phyloP scores from a whole-genome alignment of 495 filamentous ascomycete genomes.

The Lophium mytilinum region DNA sequence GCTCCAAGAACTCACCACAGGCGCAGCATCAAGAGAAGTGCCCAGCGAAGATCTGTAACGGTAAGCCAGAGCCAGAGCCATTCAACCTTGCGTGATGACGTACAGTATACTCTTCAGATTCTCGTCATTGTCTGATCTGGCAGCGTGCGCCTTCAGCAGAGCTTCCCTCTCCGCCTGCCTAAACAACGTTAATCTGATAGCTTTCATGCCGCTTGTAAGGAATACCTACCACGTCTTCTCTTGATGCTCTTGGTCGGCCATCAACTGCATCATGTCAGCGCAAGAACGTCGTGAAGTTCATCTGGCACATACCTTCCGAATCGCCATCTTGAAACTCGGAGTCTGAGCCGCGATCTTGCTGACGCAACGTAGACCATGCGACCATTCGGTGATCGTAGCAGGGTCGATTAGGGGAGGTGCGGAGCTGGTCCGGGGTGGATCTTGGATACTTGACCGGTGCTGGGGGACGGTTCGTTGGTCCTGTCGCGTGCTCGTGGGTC shows the following conservation, averaged over 20 bases:
- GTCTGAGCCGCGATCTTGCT: conserved; percentile 50
- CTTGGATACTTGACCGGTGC: not conserved
- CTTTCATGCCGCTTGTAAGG: not conserved
- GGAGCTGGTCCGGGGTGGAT: not conserved
- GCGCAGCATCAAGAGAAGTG: not conserved
- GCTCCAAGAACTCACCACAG: not conserved
- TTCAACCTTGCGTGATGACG: conserved; percentile 32
- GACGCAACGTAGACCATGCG: conserved; percentile 51
- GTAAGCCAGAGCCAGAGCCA: conserved; percentile 8
- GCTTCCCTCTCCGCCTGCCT: conserved; percentile 37
- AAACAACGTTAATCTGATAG: conserved; percentile 3
- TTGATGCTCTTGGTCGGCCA: conserved; percentile 54
- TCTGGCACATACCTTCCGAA: conserved; percentile 34
- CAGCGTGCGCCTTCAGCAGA: conserved; percentile 43
- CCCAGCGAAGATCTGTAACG: conserved; percentile 27
- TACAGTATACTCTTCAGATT: conserved; percentile 36
- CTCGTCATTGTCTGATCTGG: conserved; percentile 43
- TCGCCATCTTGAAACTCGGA: conserved; percentile 35
- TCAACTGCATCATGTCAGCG: conserved; percentile 39
- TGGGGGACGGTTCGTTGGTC: not conserved
- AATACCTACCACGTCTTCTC: conserved; percentile 53
- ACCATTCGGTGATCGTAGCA: conserved; percentile 59
- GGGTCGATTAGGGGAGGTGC: conserved; percentile 35
- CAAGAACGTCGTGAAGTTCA: not conserved
- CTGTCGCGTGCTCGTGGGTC: not conserved